Evolutionary conservation across 441 rosid genomes (phyloP), one percentile per base, ranked within the genome.

Genomic region (Mallotus japonicus): DNA sequence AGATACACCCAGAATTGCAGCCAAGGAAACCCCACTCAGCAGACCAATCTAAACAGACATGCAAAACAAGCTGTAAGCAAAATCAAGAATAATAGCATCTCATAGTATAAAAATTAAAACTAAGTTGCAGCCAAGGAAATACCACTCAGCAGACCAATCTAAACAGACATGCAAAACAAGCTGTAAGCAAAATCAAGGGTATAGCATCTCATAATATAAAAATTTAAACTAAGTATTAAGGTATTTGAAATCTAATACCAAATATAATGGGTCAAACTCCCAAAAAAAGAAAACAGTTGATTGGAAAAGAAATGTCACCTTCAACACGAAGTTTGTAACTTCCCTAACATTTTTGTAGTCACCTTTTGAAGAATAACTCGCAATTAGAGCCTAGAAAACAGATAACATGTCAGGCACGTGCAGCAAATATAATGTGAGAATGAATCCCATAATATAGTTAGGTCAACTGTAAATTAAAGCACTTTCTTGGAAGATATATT

Each of bases 121-220:
- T 3, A 50, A 37, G 14, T 12, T 51, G 80, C 82, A 78, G 97
- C 98, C 84, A 95, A 81, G 57, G 76, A 75, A 68, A 88, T 70
- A 58, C 98, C 99, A 2, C 89, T 79, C 71, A 87, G 53, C 63
- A 91, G 77, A 81, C 98, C 99, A 78, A 92, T 86, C 99, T 95
- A 89, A 62, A 77, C 76, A 75, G 78, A 71, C 58, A 75, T 0
- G 6, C 22, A 67, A 60, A 69, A 59, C 61, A 80, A 74, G 73
- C 70, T 40, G 28, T 56, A 24, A 70, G 66, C 14, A 62, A 16
- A 32, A 22, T 28, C 32, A 62, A 72, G 32, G 58, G 22, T 55
- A 64, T 24, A 73, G 42, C 47, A 44, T 22, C 24, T 32, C 15
- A 62, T 1, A 15, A 17, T 54, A 51, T 24, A 17, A 51, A 40